Base-by-base conservation (phyloP, 2,329 filamentous ascomycete genomes). In the Colletotrichum nymphaeae region DNA sequence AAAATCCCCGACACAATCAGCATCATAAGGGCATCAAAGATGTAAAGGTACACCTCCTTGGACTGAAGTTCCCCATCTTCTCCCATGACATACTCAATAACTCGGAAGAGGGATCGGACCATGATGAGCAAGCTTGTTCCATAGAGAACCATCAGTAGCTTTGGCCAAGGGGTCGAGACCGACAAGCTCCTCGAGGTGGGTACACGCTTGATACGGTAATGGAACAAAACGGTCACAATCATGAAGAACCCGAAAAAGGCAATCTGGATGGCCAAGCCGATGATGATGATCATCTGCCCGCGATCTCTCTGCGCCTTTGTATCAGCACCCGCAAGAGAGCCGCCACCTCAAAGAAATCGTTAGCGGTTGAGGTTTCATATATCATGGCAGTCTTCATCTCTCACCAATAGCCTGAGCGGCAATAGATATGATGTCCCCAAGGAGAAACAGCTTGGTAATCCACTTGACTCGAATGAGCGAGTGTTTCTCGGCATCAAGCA, bases 181-280 rank as follows among this genome's bases (percentile, higher is more conserved):
- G 76, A 69, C 5, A 69, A 62, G 1, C 76, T 77, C 2, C 9
- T 30, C 1, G 30, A 5, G 0, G 57, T 66, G 1, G 76, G 78
- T 28, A 72, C 63, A 26, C 67, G 58, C 16, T 60, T 70, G 56
- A 81, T 78, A 19, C 80, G 77, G 3, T 74, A 62, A 72, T 90
- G 86, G 78, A 89, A 90, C 1, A 86, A 75, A 3, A 83, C 76
- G 0, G 86, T 84, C 1, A 85, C 83, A 2, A 86, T 59, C 52
- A 90, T 81, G 76, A 91, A 91, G 65, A 90, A 82, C 2, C 83
- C 82, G 67, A 91, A 90, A 67, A 88, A 85, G 12, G 88, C 42
- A n/a, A 91, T 83, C 76, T 91, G 89, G 14, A 91, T 79, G 22
- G 85, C 79, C 2, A 92, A 79, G 2, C 89, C 89, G 2, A 78